These are phyloP conservation scores for Geotrichum europaeum DNA, from an alignment of 1,139 yeast genomes.

Conservation along the genomic window DNA sequence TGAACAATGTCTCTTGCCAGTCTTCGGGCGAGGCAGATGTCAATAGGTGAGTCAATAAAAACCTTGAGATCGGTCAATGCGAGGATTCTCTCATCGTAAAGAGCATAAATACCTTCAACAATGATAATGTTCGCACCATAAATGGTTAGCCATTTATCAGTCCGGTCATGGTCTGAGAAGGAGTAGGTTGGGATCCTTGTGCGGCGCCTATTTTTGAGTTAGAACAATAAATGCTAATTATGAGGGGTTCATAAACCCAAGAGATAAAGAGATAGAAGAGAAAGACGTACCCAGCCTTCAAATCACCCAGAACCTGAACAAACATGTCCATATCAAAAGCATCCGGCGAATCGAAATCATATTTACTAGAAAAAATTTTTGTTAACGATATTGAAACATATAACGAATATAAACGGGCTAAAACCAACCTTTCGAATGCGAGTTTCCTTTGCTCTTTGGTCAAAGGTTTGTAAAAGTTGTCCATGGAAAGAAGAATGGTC, in stretches of 20 bases:
- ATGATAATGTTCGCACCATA: slow-evolving; percentile 94
- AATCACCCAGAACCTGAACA: slow-evolving; percentile 52
- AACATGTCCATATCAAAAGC: slow-evolving; percentile 75
- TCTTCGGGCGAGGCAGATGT: slow-evolving; percentile 83
- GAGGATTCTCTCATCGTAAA: slow-evolving; percentile 63
- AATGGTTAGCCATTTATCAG: slow-evolving; percentile 62
- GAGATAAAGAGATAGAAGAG: background rate
- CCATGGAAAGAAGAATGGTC: slow-evolving; percentile 89
- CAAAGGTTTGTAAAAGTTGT: slow-evolving; percentile 81
- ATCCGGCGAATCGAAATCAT: slow-evolving; percentile 81
- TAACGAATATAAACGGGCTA: background rate
- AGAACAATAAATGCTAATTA: slow-evolving; percentile 27
- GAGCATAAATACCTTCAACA: slow-evolving; percentile 84
- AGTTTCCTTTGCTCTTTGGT: slow-evolving; percentile 47
- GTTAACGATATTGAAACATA: background rate
- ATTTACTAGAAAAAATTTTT: slow-evolving; percentile 38
- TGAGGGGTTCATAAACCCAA: background rate
- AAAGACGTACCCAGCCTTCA: slow-evolving; percentile 47
- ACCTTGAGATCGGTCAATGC: slow-evolving; percentile 79
- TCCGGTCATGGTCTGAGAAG: slow-evolving; percentile 66
- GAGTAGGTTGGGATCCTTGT: slow-evolving; percentile 85
- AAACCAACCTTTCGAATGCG: slow-evolving; percentile 48
- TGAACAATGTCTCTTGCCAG: slow-evolving; percentile 78
- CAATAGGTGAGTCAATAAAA: slow-evolving; percentile 90
- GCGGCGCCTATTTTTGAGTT: slow-evolving; percentile 32